Evolutionary conservation across 805 yeast species (phyloP).

Genomic region (Cyberlindnera sargentensis): DNA sequence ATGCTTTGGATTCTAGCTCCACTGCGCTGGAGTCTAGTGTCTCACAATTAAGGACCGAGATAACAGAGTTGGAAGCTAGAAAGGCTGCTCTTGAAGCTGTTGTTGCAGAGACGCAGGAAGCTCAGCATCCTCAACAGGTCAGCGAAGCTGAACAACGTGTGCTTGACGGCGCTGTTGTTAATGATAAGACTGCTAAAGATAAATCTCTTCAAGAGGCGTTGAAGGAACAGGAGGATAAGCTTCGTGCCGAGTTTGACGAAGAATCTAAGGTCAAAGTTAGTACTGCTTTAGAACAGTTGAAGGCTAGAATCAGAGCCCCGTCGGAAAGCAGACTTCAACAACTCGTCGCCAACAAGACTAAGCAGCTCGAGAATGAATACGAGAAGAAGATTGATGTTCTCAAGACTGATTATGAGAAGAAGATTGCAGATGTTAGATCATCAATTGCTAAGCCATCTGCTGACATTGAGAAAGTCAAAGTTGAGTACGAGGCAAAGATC

Average conservation of each 20-base stretch:
- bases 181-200: background rate
- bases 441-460: background rate
- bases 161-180: no score
- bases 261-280: conserved; percentile 20
- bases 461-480: conserved; percentile 10
- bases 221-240: conserved; percentile 17
- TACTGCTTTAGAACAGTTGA: conserved; percentile 20
- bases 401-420: conserved; percentile 23
- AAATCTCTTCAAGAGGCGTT: conserved; percentile 12
- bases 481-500: conserved; percentile 27
- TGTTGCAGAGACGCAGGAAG: conserved; percentile 3
- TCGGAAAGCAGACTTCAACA: conserved; percentile 28
- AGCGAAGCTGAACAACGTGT: no score
- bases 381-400: conserved; percentile 22
- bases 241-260: conserved; percentile 22
- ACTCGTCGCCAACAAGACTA: conserved; percentile 21
- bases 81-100: conserved; percentile 2
- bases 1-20: background rate
- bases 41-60: conserved; percentile 3
- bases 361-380: conserved; percentile 21
- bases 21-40: background rate
- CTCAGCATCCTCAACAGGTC: no score
- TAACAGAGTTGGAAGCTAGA: conserved; percentile 3
- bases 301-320: conserved; percentile 31
- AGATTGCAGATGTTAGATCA: conserved; percentile 18